Evolutionary conservation across 2,329 filamentous ascomycete genomes (phyloP).

Genomic region (Rhinocladiella similis): DNA sequence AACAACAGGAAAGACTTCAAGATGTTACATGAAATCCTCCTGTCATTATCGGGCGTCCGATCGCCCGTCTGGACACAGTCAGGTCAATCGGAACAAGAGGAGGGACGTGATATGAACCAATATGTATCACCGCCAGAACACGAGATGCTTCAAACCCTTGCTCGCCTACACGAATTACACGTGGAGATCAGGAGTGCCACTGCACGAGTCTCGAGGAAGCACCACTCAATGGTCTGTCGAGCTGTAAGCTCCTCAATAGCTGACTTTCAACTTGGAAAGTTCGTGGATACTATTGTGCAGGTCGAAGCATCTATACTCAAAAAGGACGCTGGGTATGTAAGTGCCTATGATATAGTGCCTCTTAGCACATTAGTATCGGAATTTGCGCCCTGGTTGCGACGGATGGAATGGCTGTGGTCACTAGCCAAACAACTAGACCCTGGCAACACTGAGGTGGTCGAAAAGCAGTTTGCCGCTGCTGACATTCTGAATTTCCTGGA

Average conservation of each 20-base stretch:
- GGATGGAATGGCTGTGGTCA: constrained; percentile 83
- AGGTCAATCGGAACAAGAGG: constrained; percentile 51
- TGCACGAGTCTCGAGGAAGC: constrained; percentile 65
- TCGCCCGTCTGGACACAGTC: constrained; percentile 69
- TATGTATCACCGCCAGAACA: constrained; percentile 73
- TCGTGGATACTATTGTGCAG: constrained; percentile 79
- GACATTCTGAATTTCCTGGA: constrained; percentile 75
- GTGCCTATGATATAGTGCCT: constrained; percentile 90
- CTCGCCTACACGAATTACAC: constrained; percentile 76
- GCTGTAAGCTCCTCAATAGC: constrained; percentile 79
- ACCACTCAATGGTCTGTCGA: constrained; percentile 80
- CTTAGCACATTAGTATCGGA: constrained; percentile 79
- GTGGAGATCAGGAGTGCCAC: constrained; percentile 68
- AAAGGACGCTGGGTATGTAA: constrained; percentile 76
- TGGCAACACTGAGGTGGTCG: constrained; percentile 32
- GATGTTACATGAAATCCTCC: constrained; percentile 98
- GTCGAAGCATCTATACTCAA: constrained; percentile 78
- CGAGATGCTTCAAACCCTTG: constrained; percentile 75
- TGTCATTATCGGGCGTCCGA: constrained; percentile 91
- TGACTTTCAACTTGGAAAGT: constrained; percentile 72
- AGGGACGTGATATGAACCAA: constrained; percentile 51
- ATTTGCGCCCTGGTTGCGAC: constrained; percentile 82
- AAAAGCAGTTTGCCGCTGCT: constrained; percentile 52
- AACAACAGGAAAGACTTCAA: constrained; percentile 3
- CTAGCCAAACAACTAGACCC: constrained; percentile 68